A percentile compares a stretch with the other conserved stretches of the same genome.
These are phyloP conservation scores for Neocatenulostroma microsporum DNA, from an alignment of 2,329 filamentous ascomycete genomes.

Conservation along the genomic window DNA sequence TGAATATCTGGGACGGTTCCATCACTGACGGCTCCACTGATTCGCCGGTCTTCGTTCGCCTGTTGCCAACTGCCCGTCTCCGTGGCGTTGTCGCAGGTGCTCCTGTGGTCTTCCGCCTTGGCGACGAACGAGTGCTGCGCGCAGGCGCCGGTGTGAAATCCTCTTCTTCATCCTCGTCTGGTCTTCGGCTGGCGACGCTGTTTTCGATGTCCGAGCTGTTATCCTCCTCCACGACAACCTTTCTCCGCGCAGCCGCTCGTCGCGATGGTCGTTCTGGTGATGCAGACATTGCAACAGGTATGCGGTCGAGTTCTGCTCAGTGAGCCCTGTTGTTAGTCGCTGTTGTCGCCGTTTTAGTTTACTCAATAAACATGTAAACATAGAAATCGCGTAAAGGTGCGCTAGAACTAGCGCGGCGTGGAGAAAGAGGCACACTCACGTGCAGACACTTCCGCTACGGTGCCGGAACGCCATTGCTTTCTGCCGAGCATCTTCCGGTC, in stretches of 20 bases:
- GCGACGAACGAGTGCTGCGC: slow-evolving; percentile 50
- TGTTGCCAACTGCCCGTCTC: slow-evolving; percentile 31
- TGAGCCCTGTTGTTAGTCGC: no score
- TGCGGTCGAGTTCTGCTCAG: not conserved
- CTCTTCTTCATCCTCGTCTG: slow-evolving; percentile 56
- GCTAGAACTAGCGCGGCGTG: no score
- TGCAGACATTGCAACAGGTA: slow-evolving; percentile 15
- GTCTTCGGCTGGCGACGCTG: slow-evolving; percentile 43
- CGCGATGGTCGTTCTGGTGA: slow-evolving; percentile 49
- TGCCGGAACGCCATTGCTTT: no score
- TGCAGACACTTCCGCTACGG: no score
- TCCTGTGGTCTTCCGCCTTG: slow-evolving; percentile 45
- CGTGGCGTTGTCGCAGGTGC: slow-evolving; percentile 43
- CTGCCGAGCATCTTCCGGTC: no score
- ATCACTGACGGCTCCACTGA: slow-evolving; percentile 54
- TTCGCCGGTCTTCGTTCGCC: slow-evolving; percentile 42
- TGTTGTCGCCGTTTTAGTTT: not conserved
- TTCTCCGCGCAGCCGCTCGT: slow-evolving; percentile 57
- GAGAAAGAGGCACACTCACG: no score
- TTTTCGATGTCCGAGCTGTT: slow-evolving; percentile 53
- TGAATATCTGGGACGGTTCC: slow-evolving; percentile 55
- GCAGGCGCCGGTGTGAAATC: slow-evolving; percentile 71
- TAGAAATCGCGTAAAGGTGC: no score
- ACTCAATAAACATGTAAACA: not conserved
- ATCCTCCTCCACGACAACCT: slow-evolving; percentile 69